A percentile compares a stretch with the other conserved stretches of the same genome.
phyloP scores from a whole-genome alignment of 225 moss, liverwort and hornwort genomes.

The Neckera pumila region DNA sequence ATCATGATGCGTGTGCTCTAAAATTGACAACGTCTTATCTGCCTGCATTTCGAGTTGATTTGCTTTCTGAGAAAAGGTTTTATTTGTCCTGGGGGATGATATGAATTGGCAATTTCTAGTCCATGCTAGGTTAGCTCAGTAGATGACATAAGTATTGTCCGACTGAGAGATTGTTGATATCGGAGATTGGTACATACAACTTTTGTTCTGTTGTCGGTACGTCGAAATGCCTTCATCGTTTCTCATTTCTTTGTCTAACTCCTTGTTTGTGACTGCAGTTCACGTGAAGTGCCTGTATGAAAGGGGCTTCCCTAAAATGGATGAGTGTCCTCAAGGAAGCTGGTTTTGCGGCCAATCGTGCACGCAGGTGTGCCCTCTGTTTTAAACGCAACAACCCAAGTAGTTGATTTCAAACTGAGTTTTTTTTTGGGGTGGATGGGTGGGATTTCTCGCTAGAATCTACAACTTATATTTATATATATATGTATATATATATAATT shows the following conservation, averaged over 20 bases:
- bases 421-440: too few species aligned
- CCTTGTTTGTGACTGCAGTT: slow-evolving; percentile 37
- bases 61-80: not conserved
- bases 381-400: not conserved
- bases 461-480: not conserved
- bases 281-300: slow-evolving; percentile 82
- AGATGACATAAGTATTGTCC: not conserved
- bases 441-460: not conserved
- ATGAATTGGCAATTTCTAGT: not conserved
- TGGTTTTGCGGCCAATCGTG: slow-evolving; percentile 80
- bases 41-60: not conserved
- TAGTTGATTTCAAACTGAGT: not conserved
- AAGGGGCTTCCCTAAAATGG: slow-evolving; percentile 60
- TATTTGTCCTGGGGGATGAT: not conserved
- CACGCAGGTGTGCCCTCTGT: slow-evolving; percentile 35
- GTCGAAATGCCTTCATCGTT: not conserved
- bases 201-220: not conserved
- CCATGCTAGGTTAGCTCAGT: not conserved
- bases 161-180: not conserved
- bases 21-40: not conserved
- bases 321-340: slow-evolving; percentile 52
- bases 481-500: too few species aligned
- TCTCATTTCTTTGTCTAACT: not conserved
- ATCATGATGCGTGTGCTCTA: not conserved
- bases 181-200: not conserved